Evolutionary conservation across 805 yeast species (phyloP), one percentile per base, ranked within the genome.

Genomic region (Candida odintsovae): DNA sequence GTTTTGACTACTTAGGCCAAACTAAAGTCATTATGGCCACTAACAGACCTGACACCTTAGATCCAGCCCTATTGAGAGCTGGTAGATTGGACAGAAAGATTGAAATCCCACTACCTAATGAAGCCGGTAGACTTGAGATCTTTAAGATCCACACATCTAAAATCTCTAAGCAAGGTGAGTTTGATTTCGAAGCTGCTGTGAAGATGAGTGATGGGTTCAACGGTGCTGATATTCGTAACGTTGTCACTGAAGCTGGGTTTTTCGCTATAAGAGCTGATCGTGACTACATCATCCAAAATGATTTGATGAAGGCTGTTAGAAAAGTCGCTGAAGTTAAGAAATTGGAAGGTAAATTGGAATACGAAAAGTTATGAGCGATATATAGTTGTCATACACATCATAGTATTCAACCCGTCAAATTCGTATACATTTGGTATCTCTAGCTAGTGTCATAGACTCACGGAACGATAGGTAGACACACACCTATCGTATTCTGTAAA

Each of bases 141-240:
- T 89, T 90, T 73, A 94, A 92, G 70, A 94, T 92, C 62, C 98
- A 92, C 67, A 81, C 96, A 1, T 67, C 88, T 18, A 80, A 83
- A 48, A 94, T 92, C 38, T 77, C 85, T 49, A 92, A 92, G 64
- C 85, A 82, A 53, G 99, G 99, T 53, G 98, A 94, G 56, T 86
- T 94, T 66, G 99, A 94, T 71, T 90, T 88, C 59, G 98, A 94
- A 70, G 95, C 97, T 15, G 86, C 89, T 31, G 98, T 92, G 36
- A 94, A 94, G 72, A 94, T 94, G 98, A 86, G 95, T 67, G 99
- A 92, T 69, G 98, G 98, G 2, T 94, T 94, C 71, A 92, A 92
- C 68, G 99, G 99, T 72, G 98, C 98, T 6, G 99, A 92, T 76
- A 84, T 92, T 58, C 82, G 99, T 67, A 92, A 92, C 65, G 96